A percentile compares a stretch with the other conserved stretches of the same genome.
Evolutionary conservation across 305 asterid species (phyloP).

Genomic region (Solanum hybrid): DNA sequence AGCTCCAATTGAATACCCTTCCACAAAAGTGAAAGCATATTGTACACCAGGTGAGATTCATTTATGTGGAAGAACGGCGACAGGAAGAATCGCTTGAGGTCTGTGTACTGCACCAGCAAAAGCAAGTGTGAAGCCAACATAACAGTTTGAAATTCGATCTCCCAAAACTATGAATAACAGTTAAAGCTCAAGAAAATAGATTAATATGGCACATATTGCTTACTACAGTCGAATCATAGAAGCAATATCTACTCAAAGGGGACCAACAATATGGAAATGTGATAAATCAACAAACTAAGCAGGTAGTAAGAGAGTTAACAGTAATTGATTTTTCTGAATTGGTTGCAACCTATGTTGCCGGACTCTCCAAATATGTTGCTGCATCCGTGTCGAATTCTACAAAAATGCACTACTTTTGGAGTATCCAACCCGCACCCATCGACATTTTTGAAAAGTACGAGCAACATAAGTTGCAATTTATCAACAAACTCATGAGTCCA

Average conservation of each 20-base stretch:
- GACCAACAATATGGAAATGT: background rate
- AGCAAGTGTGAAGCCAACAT: conserved; percentile 7
- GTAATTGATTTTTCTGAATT: background rate
- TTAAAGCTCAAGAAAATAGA: background rate
- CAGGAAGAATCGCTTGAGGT: conserved; percentile 7
- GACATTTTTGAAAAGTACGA: background rate
- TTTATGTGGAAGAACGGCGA: conserved; percentile 8
- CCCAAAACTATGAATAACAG: background rate
- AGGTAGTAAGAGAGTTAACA: background rate
- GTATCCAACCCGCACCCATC: background rate
- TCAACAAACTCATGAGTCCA: background rate
- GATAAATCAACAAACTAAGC: background rate
- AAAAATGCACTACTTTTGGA: background rate
- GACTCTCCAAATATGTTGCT: background rate
- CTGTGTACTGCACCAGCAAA: conserved; percentile 11
- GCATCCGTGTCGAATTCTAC: background rate
- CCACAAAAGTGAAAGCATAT: conserved; percentile 13
- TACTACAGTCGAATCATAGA: background rate
- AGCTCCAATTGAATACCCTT: conserved; percentile 7
- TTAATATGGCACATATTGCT: background rate
- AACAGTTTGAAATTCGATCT: background rate
- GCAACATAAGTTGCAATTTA: background rate
- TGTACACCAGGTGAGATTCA: conserved; percentile 9
- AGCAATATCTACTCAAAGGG: background rate
- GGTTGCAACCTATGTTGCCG: background rate